Percentiles rank a stretch among this genome's conserved stretches.
Evolutionary conservation across 441 rosid species (phyloP).

Genomic region (Arabidopsis lyrata): DNA sequence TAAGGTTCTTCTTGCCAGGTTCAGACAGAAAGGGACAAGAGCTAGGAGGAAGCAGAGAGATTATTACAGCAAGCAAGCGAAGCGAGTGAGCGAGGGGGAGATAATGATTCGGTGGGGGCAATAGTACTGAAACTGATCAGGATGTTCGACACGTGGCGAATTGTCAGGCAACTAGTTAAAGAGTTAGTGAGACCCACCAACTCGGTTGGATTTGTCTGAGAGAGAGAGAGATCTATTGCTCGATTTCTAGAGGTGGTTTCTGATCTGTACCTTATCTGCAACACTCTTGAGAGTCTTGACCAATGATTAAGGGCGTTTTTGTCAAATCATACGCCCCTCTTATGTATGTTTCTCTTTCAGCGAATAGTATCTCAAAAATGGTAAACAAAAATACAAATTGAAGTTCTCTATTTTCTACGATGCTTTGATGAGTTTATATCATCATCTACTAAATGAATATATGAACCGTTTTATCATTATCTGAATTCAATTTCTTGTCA

Average conservation of each 20-base stretch:
- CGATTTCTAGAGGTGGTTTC: constrained; percentile 43
- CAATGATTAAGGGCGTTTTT: constrained; percentile 46
- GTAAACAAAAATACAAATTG: background rate
- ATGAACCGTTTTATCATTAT: background rate
- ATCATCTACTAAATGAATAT: background rate
- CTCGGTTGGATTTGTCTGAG: constrained; percentile 23
- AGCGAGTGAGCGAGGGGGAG: constrained; percentile 21
- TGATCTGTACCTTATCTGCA: constrained; percentile 47
- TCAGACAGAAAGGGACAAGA: constrained; percentile 49
- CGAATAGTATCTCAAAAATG: background rate
- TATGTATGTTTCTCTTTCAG: background rate
- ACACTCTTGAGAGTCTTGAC: constrained; percentile 10
- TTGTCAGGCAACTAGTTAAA: constrained; percentile 26
- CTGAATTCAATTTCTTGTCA: constrained; percentile 33
- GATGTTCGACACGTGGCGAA: constrained; percentile 33
- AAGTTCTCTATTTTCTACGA: background rate
- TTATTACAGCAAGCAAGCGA: constrained; percentile 12
- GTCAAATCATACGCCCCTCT: constrained; percentile 9
- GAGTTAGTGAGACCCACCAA: constrained; percentile 23
- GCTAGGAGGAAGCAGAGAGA: constrained; percentile 27
- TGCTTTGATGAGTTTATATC: constrained; percentile 15
- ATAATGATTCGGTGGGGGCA: constrained; percentile 46
- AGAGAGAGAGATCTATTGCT: constrained; percentile 45
- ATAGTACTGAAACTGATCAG: constrained; percentile 29
- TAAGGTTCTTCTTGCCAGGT: constrained; percentile 30